Percentiles rank a stretch among this genome's conserved stretches.
These are phyloP conservation scores for Nakazawaea sp. DNA, from an alignment of 805 yeast genomes.

Conservation along the genomic window DNA sequence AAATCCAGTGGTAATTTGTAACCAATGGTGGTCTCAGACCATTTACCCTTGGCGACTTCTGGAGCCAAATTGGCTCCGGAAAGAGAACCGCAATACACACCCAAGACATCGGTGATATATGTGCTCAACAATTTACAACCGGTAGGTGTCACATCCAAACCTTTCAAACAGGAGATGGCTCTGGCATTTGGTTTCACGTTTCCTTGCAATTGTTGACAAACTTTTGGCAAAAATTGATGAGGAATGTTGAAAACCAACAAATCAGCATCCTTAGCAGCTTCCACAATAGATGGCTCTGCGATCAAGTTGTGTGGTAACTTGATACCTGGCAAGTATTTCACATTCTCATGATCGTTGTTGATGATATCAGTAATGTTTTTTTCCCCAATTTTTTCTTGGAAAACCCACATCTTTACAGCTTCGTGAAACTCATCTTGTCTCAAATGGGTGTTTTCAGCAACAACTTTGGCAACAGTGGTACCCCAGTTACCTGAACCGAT, in stretches of 20 bases:
- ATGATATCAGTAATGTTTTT: constrained; percentile 82
- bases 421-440: constrained; percentile 67
- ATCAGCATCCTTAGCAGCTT: constrained; percentile 77
- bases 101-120: constrained; percentile 71
- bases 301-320: constrained; percentile 77
- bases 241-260: constrained; percentile 91
- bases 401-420: constrained; percentile 95
- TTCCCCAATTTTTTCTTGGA: constrained; percentile 77
- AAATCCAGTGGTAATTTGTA: constrained; percentile 69
- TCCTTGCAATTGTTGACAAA: constrained; percentile 73
- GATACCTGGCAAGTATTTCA: constrained; percentile 87
- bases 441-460: constrained; percentile 77
- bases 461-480: constrained; percentile 91
- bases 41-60: constrained; percentile 90
- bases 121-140: constrained; percentile 83
- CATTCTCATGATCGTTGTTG: constrained; percentile 87
- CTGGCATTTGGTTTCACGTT: constrained; percentile 62
- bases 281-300: constrained; percentile 80
- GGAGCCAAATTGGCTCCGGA: constrained; percentile 97
- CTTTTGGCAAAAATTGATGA: constrained; percentile 84
- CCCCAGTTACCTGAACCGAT: constrained; percentile 99
- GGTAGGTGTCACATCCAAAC: constrained; percentile 78
- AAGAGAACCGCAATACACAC: constrained; percentile 90
- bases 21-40: constrained; percentile 98
- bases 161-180: constrained; percentile 94